Percentiles rank a stretch among this genome's conserved stretches.
phyloP scores from a whole-genome alignment of 306 rosid genomes.

The Carpinus viminea region DNA sequence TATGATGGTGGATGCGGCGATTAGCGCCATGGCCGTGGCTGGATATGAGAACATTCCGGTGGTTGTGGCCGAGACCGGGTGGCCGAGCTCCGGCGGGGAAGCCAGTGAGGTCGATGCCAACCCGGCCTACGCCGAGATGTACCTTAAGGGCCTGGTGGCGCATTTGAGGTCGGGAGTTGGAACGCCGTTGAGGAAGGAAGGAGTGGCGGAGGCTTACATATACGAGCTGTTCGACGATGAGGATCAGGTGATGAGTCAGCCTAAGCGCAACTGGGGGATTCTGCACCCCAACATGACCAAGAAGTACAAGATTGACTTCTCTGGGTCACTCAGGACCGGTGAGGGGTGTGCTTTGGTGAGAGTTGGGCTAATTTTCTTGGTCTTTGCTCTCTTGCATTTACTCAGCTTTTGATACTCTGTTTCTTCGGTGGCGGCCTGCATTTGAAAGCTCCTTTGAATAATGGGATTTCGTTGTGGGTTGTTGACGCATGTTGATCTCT shows the following conservation, averaged over 20 bases:
- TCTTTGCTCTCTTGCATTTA: conserved; percentile 19
- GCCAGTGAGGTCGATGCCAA: conserved; percentile 63
- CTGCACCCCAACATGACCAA: conserved; percentile 58
- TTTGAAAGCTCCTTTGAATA: background rate
- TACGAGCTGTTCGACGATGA: conserved; percentile 72
- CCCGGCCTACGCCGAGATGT: conserved; percentile 64
- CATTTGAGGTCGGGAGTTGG: conserved; percentile 67
- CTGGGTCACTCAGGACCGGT: conserved; percentile 22
- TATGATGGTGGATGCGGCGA: conserved; percentile 73
- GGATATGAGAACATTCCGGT: conserved; percentile 64
- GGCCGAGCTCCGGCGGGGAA: conserved; percentile 64
- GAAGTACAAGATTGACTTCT: conserved; percentile 65
- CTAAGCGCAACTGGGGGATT: conserved; percentile 67
- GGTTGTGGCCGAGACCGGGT: conserved; percentile 79
- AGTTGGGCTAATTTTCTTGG: conserved; percentile 8
- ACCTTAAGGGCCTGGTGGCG: conserved; percentile 58
- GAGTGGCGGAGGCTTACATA: conserved; percentile 53
- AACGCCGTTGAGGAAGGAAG: conserved; percentile 71
- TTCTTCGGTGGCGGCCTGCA: background rate
- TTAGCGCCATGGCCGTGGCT: conserved; percentile 58
- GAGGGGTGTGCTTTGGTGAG: conserved; percentile 1
- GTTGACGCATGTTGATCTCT: background rate
- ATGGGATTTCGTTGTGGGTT: background rate
- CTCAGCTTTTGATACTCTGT: background rate
- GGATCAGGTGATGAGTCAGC: conserved; percentile 16